phyloP scores from a whole-genome alignment of 1,284 basidiomycete species.

The Fomes fomentarius region DNA sequence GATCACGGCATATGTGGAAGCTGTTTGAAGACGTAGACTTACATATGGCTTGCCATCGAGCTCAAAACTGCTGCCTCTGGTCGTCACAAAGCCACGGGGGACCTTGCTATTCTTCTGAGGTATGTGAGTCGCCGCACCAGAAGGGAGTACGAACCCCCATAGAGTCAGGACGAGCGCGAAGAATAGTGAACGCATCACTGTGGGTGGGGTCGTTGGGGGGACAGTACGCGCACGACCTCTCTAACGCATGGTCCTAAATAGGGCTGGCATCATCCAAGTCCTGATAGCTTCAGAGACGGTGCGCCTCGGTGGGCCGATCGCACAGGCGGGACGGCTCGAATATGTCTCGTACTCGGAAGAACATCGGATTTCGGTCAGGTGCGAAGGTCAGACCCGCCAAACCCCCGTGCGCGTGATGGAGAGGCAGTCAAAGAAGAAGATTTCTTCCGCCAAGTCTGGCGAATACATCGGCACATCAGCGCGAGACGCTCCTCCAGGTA shows the following conservation, averaged over 20 bases:
- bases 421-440: not conserved
- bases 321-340: not conserved
- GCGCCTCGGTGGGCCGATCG: not conserved
- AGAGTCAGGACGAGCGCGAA: slow-evolving; percentile 6
- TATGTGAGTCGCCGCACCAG: not conserved
- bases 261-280: too few species aligned
- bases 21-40: too few species aligned
- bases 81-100: slow-evolving; percentile 46
- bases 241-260: too few species aligned
- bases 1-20: too few species aligned
- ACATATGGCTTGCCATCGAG: slow-evolving; percentile 53
- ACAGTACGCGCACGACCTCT: too few species aligned
- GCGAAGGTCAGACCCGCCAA: slow-evolving; percentile 6
- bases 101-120: slow-evolving; percentile 10
- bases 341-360: slow-evolving; percentile 14
- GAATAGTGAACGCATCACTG: slow-evolving; percentile 18
- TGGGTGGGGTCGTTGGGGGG: not conserved
- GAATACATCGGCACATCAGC: not conserved
- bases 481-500: not conserved
- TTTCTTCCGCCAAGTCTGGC: not conserved
- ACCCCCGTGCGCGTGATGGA: slow-evolving; percentile 6
- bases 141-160: not conserved
- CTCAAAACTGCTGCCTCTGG: slow-evolving; percentile 44
- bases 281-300: not conserved
- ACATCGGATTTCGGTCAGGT: slow-evolving; percentile 29